phyloP scores from a whole-genome alignment of 208 protist species.

The Angomonas ambiguus region DNA sequence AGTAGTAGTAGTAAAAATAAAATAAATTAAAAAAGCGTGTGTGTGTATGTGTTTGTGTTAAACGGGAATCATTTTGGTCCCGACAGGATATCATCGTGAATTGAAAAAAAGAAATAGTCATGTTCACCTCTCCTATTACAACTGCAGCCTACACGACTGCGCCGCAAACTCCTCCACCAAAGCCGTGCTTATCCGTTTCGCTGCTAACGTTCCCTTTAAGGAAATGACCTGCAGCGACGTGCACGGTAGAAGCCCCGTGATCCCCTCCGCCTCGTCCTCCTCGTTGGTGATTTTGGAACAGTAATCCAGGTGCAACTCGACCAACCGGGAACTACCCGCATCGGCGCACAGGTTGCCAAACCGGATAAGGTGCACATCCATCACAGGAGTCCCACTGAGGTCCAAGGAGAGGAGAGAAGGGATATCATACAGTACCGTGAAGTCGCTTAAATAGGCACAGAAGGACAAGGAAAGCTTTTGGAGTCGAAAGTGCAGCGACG shows the following conservation, averaged over 20 bases:
- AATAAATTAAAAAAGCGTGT: too few relatives aligned
- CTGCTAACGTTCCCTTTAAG: neutral
- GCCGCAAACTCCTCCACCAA: neutral
- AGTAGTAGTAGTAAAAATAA: neutral
- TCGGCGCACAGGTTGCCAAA: neutral
- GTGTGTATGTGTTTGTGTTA: too few relatives aligned
- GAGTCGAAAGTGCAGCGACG: too few relatives aligned
- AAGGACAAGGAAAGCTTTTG: constrained; percentile 17
- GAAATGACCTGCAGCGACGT: neutral
- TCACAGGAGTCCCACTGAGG: constrained; percentile 8
- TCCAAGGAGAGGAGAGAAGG: constrained; percentile 21
- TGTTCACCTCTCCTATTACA: too few relatives aligned
- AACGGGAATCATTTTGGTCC: too few relatives aligned
- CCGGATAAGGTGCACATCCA: neutral
- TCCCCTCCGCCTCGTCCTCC: too few relatives aligned
- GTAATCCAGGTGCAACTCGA: constrained; percentile 13
- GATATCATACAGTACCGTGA: constrained; percentile 19
- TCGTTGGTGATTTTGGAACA: constrained; percentile 17
- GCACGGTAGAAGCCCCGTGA: constrained; percentile 10
- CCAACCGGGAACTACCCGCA: constrained; percentile 9
- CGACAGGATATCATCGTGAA: too few relatives aligned
- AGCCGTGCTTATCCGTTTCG: neutral
- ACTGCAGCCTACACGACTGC: neutral
- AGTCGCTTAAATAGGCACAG: constrained; percentile 25
- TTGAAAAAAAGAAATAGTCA: too few relatives aligned